phyloP scores from a whole-genome alignment of 108 stramenopile species.

The Cyclotella baltica region DNA sequence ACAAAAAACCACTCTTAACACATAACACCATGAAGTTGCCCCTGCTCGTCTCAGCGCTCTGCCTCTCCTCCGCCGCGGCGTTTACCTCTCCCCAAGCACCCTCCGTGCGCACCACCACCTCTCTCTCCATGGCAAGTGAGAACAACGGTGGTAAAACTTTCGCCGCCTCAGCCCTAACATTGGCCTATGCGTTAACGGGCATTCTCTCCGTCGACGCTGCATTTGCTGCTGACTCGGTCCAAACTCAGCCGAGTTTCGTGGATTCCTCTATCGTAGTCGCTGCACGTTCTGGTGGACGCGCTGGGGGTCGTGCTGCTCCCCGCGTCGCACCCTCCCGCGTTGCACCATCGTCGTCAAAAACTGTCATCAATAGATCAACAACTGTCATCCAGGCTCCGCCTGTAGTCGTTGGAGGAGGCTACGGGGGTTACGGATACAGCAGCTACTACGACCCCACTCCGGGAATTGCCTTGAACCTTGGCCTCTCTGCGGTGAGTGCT shows the following conservation, averaged over 20 bases:
- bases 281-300: slow-evolving; percentile 49
- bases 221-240: slow-evolving; percentile 28
- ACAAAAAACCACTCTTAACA: no score
- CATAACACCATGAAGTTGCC: slow-evolving; percentile 37
- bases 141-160: slow-evolving; percentile 40
- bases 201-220: slow-evolving; percentile 36
- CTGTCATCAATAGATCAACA: slow-evolving; percentile 36
- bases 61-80: slow-evolving; percentile 16
- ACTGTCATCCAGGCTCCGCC: slow-evolving; percentile 36
- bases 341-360: slow-evolving; percentile 15
- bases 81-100: not conserved
- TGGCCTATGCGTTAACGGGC: slow-evolving; percentile 41
- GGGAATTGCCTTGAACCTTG: slow-evolving; percentile 45
- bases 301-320: slow-evolving; percentile 42
- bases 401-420: slow-evolving; percentile 42
- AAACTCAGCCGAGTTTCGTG: not conserved
- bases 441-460: slow-evolving; percentile 45
- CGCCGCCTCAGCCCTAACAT: slow-evolving; percentile 47
- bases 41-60: slow-evolving; percentile 12
- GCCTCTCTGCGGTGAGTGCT: slow-evolving; percentile 42
- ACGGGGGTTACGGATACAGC: slow-evolving; percentile 40
- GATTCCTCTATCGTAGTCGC: slow-evolving; percentile 41
- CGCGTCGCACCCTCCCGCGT: slow-evolving; percentile 9
- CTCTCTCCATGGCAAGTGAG: not conserved
- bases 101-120: slow-evolving; percentile 2